Conservation (phyloP, 768 basidiomycete species). For the Candolleomyces eurysporus region DNA sequence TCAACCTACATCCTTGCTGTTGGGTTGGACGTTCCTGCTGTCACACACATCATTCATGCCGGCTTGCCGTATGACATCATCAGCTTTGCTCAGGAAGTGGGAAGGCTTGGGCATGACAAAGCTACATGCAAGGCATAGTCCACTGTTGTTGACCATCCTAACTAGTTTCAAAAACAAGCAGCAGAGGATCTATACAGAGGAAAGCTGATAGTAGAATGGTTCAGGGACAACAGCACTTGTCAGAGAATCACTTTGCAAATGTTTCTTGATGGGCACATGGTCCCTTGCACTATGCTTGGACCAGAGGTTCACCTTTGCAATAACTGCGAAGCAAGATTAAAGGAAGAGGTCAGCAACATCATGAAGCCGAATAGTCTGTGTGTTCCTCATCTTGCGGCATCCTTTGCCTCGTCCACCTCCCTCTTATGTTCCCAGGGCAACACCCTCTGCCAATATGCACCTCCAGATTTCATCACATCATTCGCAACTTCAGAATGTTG, state of each 20-base stretch:
- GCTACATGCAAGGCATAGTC: neutral
- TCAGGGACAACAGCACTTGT: neutral
- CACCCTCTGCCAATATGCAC: too few relatives aligned
- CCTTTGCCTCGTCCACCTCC: too few relatives aligned
- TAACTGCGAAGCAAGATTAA: too few relatives aligned
- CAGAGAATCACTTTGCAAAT: neutral
- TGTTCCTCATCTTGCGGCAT: too few relatives aligned
- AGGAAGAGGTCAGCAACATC: too few relatives aligned
- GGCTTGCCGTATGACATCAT: neutral
- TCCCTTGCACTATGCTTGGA: neutral
- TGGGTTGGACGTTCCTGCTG: slow-evolving; percentile 1
- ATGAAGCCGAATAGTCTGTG: too few relatives aligned
- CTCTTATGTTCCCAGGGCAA: too few relatives aligned
- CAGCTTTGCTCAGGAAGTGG: neutral
- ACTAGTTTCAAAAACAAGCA: neutral
- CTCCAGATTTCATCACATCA: too few relatives aligned
- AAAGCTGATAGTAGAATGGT: neutral
- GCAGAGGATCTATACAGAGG: neutral
- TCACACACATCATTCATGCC: slow-evolving; percentile 2
- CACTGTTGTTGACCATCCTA: neutral
- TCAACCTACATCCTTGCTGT: neutral
- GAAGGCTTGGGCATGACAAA: neutral
- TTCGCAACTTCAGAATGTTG: too few relatives aligned
- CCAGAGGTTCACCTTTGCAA: neutral
- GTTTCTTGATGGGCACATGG: neutral